These are phyloP conservation scores for Fusarium praegraminearum DNA, from an alignment of 2,329 filamentous ascomycete species.

Conservation along the genomic window DNA sequence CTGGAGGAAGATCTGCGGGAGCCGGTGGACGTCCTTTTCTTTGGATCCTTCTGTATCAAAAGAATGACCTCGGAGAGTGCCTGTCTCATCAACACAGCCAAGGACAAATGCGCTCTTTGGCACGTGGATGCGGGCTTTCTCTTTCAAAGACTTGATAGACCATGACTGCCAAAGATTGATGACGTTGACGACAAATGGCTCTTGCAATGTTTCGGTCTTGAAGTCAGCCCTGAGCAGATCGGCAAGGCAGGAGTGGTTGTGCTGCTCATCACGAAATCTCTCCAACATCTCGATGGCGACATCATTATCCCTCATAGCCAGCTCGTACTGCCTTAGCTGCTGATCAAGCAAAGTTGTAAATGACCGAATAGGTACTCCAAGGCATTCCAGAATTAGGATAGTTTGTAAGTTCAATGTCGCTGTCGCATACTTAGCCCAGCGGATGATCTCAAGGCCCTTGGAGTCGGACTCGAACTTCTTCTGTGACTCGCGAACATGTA, in stretches of 20 bases:
- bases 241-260: conserved; percentile 79
- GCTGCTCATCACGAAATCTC: conserved; percentile 86
- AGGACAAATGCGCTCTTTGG: conserved; percentile 88
- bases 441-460: conserved; percentile 85
- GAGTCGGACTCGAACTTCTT: conserved; percentile 83
- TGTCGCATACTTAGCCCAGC: conserved; percentile 72
- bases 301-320: conserved; percentile 73
- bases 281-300: conserved; percentile 76
- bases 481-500: conserved; percentile 86
- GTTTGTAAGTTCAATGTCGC: conserved; percentile 91
- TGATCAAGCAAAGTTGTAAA: conserved; percentile 76
- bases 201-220: conserved; percentile 68
- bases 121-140: conserved; percentile 88
- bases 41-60: conserved; percentile 56
- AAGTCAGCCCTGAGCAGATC: conserved; percentile 85
- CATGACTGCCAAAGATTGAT: conserved; percentile 88
- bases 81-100: conserved; percentile 89
- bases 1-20: conserved; percentile 93
- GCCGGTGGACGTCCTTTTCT: conserved; percentile 60
- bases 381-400: conserved; percentile 83
- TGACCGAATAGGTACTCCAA: conserved; percentile 75
- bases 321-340: conserved; percentile 76
- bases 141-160: conserved; percentile 90
- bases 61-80: conserved; percentile 77
- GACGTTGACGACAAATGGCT: conserved; percentile 86